Percentiles rank a stretch among this genome's conserved stretches.
phyloP scores from a whole-genome alignment of 2,329 filamentous ascomycete species.

The Madurella fahalii region DNA sequence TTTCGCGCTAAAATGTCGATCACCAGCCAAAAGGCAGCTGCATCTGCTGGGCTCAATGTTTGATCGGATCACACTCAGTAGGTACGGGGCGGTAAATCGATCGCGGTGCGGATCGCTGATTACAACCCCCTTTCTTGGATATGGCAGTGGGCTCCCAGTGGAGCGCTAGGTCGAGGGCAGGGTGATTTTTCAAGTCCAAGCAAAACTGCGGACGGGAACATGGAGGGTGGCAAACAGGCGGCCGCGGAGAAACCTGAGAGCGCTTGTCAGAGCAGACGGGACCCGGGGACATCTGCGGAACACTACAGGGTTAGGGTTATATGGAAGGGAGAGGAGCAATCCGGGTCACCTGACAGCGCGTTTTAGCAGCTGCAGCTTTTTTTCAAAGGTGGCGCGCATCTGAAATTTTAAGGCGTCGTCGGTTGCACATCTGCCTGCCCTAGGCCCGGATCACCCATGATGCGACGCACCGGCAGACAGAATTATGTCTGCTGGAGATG shows the following conservation, averaged over 20 bases:
- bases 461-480: slow-evolving; percentile 20
- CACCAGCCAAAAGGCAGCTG: slow-evolving; percentile 7
- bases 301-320: slow-evolving; percentile 17
- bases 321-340: neutral
- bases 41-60: neutral
- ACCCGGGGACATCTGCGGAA: too few relatives aligned
- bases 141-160: neutral
- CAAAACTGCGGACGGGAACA: too few relatives aligned
- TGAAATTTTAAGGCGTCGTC: slow-evolving; percentile 1
- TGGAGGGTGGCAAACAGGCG: too few relatives aligned
- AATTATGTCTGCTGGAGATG: slow-evolving; percentile 29
- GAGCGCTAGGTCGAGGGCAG: too few relatives aligned
- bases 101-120: slow-evolving; percentile 4
- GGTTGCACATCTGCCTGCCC: neutral
- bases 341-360: slow-evolving; percentile 20
- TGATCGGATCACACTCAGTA: too few relatives aligned
- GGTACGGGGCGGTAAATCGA: neutral
- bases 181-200: too few relatives aligned
- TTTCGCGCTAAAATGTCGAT: slow-evolving; percentile 13
- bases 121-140: neutral
- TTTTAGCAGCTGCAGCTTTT: slow-evolving; percentile 1
- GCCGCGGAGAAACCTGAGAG: too few relatives aligned
- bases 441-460: slow-evolving; percentile 13
- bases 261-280: too few relatives aligned
- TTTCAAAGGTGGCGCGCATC: slow-evolving; percentile 5